These are phyloP conservation scores for Syncephalis plumigaleata DNA, from an alignment of 371 early-diverging fungal genomes.

Conservation along the genomic window DNA sequence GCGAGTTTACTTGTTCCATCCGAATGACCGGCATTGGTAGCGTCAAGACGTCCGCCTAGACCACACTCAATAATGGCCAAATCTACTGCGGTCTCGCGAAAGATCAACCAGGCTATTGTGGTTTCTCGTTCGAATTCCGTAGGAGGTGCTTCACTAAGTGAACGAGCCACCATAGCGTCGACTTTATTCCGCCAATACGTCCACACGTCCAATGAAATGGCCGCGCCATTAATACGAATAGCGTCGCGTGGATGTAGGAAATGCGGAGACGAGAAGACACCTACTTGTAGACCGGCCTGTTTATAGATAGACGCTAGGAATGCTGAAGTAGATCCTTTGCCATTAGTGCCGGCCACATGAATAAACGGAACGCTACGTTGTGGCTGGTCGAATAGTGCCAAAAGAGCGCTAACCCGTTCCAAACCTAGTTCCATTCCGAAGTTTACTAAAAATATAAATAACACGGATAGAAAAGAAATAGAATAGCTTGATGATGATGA, in stretches of 20 bases:
- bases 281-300: conserved; percentile 28
- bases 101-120: conserved; percentile 36
- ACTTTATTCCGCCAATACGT: no score
- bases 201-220: conserved; percentile 31
- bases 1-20: conserved; percentile 23
- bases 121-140: conserved; percentile 78
- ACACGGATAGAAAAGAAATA: no score
- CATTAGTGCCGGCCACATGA: conserved; percentile 76
- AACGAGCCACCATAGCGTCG: no score
- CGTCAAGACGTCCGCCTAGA: conserved; percentile 68
- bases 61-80: conserved; percentile 73
- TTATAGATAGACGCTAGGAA: conserved; percentile 42
- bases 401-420: not conserved
- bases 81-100: conserved; percentile 27
- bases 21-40: conserved; percentile 53
- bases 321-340: conserved; percentile 69
- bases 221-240: conserved; percentile 71
- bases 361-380: conserved; percentile 22
- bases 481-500: no score
- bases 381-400: conserved; percentile 8
- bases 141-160: conserved; percentile 13
- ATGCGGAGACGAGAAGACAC: conserved; percentile 87
- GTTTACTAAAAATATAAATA: no score
- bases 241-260: conserved; percentile 76
- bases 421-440: conserved; percentile 1